Conservation (phyloP, 2,329 filamentous ascomycete species). For the Teratosphaeriaceae sp. region DNA sequence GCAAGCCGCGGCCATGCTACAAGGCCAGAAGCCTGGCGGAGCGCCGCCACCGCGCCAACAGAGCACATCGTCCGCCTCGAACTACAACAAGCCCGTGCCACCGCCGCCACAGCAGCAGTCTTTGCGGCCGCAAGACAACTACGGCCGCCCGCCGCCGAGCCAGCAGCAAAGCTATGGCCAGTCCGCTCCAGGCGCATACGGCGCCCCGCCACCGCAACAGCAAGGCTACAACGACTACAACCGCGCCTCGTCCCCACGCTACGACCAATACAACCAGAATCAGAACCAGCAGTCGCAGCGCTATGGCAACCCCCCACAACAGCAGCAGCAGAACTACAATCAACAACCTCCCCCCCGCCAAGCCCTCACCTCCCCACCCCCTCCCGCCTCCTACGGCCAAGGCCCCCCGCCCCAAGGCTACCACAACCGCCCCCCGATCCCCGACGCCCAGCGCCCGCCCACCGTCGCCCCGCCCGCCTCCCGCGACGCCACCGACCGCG, state of each 20-base stretch:
- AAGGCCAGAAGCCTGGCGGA: constrained; percentile 11
- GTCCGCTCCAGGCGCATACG: constrained; percentile 35
- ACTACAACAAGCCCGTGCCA: constrained; percentile 38
- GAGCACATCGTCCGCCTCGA: constrained; percentile 28
- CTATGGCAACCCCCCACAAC: constrained; percentile 15
- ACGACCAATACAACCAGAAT: constrained; percentile 29
- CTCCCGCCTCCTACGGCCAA: constrained; percentile 46
- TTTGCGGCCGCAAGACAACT: constrained; percentile 29
- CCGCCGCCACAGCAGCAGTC: constrained; percentile 31
- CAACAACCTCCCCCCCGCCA: constrained; percentile 19
- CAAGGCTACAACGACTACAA: constrained; percentile 28
- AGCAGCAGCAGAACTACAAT: constrained; percentile 1
- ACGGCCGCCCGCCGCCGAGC: constrained; percentile 17
- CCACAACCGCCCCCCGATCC: constrained; percentile 56
- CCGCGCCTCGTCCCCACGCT: constrained; percentile 24
- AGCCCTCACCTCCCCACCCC: constrained; percentile 40
- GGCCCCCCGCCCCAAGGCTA: constrained; percentile 53
- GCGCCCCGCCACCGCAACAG: constrained; percentile 20
- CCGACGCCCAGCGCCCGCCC: constrained; percentile 38
- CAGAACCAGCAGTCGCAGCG: constrained; percentile 10
- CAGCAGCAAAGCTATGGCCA: constrained; percentile 25
- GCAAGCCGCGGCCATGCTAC: constrained; percentile 39
- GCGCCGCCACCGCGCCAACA: constrained; percentile 18
- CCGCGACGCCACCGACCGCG: constrained; percentile 59
- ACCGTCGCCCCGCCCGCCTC: constrained; percentile 44